Evolutionary conservation across 306 rosid species (phyloP).

Genomic region (Dalbergia cochinchinensis): DNA sequence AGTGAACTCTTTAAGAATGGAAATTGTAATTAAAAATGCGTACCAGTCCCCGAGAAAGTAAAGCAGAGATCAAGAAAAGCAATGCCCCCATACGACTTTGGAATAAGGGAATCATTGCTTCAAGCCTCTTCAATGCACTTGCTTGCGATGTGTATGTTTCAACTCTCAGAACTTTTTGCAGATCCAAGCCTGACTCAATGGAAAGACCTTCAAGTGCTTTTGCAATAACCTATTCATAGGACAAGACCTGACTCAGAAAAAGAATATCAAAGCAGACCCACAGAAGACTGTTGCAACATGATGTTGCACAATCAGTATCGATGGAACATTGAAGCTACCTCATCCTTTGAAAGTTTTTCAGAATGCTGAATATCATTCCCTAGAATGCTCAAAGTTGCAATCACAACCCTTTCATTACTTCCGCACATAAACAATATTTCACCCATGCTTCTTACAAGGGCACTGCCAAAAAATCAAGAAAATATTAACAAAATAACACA

Average conservation of each 20-base stretch:
- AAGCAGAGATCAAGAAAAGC: conserved; percentile 84
- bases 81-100: conserved; percentile 93
- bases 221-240: conserved; percentile 58
- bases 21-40: conserved; percentile 37
- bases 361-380: conserved; percentile 50
- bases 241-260: conserved; percentile 35
- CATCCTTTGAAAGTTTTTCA: conserved; percentile 56
- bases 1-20: neutral
- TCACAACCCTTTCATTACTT: conserved; percentile 63
- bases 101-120: conserved; percentile 70
- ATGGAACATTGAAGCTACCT: conserved; percentile 56
- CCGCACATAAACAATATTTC: conserved; percentile 86
- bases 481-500: conserved; percentile 28
- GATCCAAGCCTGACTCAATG: conserved; percentile 72
- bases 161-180: conserved; percentile 74
- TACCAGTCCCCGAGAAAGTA: conserved; percentile 93
- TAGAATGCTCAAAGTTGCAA: conserved; percentile 71
- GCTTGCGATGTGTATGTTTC: conserved; percentile 64
- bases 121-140: conserved; percentile 70
- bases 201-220: conserved; percentile 80
- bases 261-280: neutral
- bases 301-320: conserved; percentile 14
- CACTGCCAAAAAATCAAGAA: conserved; percentile 55
- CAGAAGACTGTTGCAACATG: conserved; percentile 25
- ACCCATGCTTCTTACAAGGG: conserved; percentile 78